Evolutionary conservation across 129 eudicot genomes (phyloP), one percentile per base, ranked within the genome.

Genomic region (Glebionis coronaria): DNA sequence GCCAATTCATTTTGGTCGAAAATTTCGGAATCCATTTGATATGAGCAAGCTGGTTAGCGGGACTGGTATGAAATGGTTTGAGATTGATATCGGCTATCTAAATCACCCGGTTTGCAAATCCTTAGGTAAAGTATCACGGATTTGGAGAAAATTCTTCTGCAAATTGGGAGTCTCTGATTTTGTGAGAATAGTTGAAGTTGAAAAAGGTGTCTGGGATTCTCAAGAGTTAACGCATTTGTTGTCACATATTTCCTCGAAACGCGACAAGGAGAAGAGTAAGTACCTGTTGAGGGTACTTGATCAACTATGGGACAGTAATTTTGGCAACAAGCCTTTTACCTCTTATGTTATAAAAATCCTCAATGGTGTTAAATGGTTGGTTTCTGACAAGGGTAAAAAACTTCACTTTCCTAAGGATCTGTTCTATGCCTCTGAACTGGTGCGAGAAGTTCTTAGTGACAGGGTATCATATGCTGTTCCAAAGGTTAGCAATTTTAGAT

Each of bases 81-180:
- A 23, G 25, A 23, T 23, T 23, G 25, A 23, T 23, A 23, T 23
- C 25, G 2, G 25, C 25, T 23, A 23, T 23, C 25, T 23, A 23
- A 23, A 23, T 1, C 25, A 23, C 25, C 25, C 25, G 1, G 25
- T 23, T 23, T 23, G 25, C 25, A 23, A 23, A 23, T 23, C 25
- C 25, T 23, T 23, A 23, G 1, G 25, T 23, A 23, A 23, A 23
- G 25, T 1, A 23, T 23, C 25, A 23, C 25, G 2, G 25, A 23
- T 0, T 0, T 23, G 25, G 25, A 23, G 2, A 23, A 23, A 23
- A 23, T 23, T 23, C 25, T 23, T 23, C 1, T 23, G 25, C 25
- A 85, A 88, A 23, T 31, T 88, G 59, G 91, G 95, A 5, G 75
- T 84, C 52, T 79, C 86, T 38, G 95, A 88, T 63, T 88, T 88